Evolutionary conservation across 306 rosid genomes (phyloP), one percentile per base, ranked within the genome.

Genomic region (Cicer chorassanicum): DNA sequence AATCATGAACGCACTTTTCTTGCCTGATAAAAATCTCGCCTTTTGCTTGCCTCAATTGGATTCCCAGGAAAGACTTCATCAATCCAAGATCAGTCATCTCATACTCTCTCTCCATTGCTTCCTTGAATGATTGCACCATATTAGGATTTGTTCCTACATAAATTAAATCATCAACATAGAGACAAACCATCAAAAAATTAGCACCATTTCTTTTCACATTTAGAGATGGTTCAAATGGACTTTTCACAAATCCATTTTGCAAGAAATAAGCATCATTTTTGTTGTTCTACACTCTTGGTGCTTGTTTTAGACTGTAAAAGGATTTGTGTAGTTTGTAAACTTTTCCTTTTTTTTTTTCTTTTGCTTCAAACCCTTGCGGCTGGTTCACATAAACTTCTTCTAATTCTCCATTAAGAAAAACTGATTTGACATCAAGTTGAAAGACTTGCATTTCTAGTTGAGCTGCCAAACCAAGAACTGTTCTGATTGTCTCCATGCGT

Each of bases 101-200:
- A 34, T 59, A 34, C 9, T 59, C 65, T 12, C 24, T 57, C 65
- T 24, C 5, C 65, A 59, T 24, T 24, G 14, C 65, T 12, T 59
- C 15, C 42, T 59, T 59, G 8, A 59, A 59, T 21, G 65, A 59
- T 29, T 59, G 8, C 43, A 29, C 65, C 16, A 10, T 59, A 24
- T 10, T 59, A 10, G 42, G 16, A 59, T 24, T 59, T 10, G 65
- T 59, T 24, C 42, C 15, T 59, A n/a, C 65, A 59, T 59, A 59
- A 59, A 59, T 10, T 11, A 59, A 59, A 59, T 59, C 40, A 50
- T 50, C 19, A n/a, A 50, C 56, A 50, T 50, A 50, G 18, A 50
- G 56, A 12, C 56, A 50, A 50, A 50, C 56, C 18, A 50, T 50
- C 1, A 50, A 14, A 16, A n/a, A 50, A 14, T 50, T 16, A 12